Evolutionary conservation across 2,329 filamentous ascomycete genomes (phyloP).

Genomic region (Metarhizium anisopliae): DNA sequence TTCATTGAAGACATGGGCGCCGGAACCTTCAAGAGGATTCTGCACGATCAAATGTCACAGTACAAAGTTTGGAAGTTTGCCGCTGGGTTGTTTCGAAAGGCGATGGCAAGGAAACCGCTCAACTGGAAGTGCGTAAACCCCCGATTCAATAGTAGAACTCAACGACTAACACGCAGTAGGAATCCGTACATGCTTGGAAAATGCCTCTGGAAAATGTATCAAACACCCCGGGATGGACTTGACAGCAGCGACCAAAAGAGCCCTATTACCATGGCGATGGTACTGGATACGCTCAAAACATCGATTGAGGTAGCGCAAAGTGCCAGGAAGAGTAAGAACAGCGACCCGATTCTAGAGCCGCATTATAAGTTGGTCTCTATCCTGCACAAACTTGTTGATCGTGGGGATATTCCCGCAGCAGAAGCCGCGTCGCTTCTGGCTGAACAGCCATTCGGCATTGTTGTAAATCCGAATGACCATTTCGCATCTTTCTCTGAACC

Average conservation of each 20-base stretch:
- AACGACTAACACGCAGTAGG: slow-evolving; percentile 18
- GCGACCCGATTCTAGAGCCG: slow-evolving; percentile 77
- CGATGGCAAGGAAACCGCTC: slow-evolving; percentile 42
- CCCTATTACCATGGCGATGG: slow-evolving; percentile 22
- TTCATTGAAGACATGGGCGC: slow-evolving; percentile 42
- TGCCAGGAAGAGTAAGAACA: slow-evolving; percentile 46
- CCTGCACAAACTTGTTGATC: slow-evolving; percentile 68
- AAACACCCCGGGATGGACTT: slow-evolving; percentile 34
- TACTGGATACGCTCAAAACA: slow-evolving; percentile 42
- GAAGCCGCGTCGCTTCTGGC: slow-evolving; percentile 44
- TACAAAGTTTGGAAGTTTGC: slow-evolving; percentile 56
- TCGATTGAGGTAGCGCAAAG: slow-evolving; percentile 41
- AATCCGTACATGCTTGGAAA: slow-evolving; percentile 54
- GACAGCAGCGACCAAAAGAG: slow-evolving; percentile 31
- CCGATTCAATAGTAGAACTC: neutral
- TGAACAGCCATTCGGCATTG: slow-evolving; percentile 43
- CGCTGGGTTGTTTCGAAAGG: slow-evolving; percentile 45
- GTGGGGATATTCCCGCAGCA: slow-evolving; percentile 36
- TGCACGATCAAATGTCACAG: slow-evolving; percentile 48
- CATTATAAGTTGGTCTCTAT: slow-evolving; percentile 86
- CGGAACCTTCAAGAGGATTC: slow-evolving; percentile 41
- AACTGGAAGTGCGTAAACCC: slow-evolving; percentile 44
- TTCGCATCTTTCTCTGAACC: slow-evolving; percentile 27
- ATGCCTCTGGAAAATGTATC: slow-evolving; percentile 56
- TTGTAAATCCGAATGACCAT: slow-evolving; percentile 22